Evolutionary conservation across 306 rosid species (phyloP).

Genomic region (Ormosia emarginata): DNA sequence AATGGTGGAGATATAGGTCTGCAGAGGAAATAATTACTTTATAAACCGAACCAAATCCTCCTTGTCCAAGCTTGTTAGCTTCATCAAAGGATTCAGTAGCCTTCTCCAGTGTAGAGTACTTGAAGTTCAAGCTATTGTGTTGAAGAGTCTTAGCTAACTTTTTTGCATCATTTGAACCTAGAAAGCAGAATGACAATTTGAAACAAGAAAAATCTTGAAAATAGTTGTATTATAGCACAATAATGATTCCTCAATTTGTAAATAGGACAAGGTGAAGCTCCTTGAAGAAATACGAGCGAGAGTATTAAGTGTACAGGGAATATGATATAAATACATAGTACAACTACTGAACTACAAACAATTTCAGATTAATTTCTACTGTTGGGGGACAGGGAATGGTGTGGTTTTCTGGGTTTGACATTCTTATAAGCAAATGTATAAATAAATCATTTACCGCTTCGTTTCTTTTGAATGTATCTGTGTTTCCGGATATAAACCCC

Average conservation of each 20-base stretch:
- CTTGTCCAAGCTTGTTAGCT: conserved; percentile 83
- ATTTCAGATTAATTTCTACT: not conserved
- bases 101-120: conserved; percentile 80
- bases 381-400: not conserved
- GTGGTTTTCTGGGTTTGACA: not conserved
- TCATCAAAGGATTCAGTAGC: conserved; percentile 69
- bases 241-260: not conserved
- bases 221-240: not conserved
- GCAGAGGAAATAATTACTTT: conserved; percentile 48
- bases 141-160: conserved; percentile 63
- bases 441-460: conserved; percentile 56
- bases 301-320: not conserved
- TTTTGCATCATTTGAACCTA: conserved; percentile 68
- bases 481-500: conserved; percentile 71
- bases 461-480: conserved; percentile 73
- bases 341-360: not conserved
- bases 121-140: conserved; percentile 77
- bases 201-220: conserved; percentile 4
- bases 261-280: not conserved
- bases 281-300: not conserved
- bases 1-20: conserved; percentile 4
- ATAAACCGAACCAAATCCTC: conserved; percentile 94
- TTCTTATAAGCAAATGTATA: not conserved
- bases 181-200: not conserved
- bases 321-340: not conserved